Evolutionary conservation across 805 yeast genomes (phyloP).

Genomic region (Metschnikowia matae): DNA sequence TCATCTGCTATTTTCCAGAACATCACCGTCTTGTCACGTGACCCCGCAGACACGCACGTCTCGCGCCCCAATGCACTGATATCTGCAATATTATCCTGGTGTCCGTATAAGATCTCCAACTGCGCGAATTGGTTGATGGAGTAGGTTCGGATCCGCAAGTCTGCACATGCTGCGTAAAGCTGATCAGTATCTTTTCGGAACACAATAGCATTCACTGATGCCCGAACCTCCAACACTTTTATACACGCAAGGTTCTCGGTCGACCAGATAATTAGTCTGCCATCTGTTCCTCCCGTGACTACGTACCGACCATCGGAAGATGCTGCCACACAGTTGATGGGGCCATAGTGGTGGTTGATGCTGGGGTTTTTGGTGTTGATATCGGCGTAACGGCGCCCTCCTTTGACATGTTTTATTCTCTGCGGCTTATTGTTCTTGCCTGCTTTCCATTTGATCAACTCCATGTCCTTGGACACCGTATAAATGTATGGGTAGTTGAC

Average conservation of each 20-base stretch:
- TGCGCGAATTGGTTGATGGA: constrained; percentile 83
- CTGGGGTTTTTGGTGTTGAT: constrained; percentile 44
- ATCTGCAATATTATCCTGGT: constrained; percentile 84
- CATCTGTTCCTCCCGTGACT: constrained; percentile 88
- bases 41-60: constrained; percentile 92
- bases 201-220: constrained; percentile 65
- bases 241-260: constrained; percentile 71
- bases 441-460: constrained; percentile 74
- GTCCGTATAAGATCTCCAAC: constrained; percentile 89
- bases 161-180: constrained; percentile 89
- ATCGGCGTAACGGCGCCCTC: constrained; percentile 47
- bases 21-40: constrained; percentile 93
- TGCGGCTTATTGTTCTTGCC: constrained; percentile 48
- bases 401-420: constrained; percentile 60
- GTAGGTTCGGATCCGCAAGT: constrained; percentile 82
- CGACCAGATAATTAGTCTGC: constrained; percentile 80
- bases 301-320: constrained; percentile 84
- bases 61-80: constrained; percentile 79
- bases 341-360: constrained; percentile 71
- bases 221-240: constrained; percentile 73
- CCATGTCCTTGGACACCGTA: constrained; percentile 79
- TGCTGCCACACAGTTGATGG: constrained; percentile 73
- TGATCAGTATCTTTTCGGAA: constrained; percentile 83
- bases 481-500: constrained; percentile 59
- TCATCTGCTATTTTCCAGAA: constrained; percentile 97